Evolutionary conservation across 1,284 basidiomycete genomes (phyloP), one percentile per base, ranked within the genome.

Genomic region (Laetiporus sulphureus): DNA sequence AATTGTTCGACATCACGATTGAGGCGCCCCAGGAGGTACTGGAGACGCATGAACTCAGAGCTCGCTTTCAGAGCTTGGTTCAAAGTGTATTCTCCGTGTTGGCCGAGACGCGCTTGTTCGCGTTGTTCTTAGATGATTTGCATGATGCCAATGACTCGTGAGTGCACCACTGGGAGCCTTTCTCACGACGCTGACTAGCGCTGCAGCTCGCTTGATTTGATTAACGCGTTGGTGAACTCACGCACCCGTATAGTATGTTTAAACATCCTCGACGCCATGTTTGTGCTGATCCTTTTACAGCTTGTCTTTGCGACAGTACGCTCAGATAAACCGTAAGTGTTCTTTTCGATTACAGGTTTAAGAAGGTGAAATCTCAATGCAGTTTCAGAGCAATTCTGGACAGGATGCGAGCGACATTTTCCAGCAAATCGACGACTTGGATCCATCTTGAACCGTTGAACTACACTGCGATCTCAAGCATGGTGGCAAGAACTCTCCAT

Each of bases 81-180:
- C 78, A 81, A 57, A 77, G 73, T 51, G 79, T 83, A 25, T 82
- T 84, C 48, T 62, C 71, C 3, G 75, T 82, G 13, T 71, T 84
- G 29, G 73, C 81, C 2, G 79, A 83, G 52, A 82, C 77, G 3
- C 67, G 79, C 23, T 58, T 81, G 24, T 77, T 83, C 49, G 79
- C 79, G 0, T 58, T 85, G 34, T 83, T 83, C 51, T 63, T 84
- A 36, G 82, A 85, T 54, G 81, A 84, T 57, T 57, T 84, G 11
- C 82, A 85, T 49, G 80, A 83, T 53, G 81, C 82, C 6, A 77
- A 83, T 52, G 74, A 78, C 46, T 79, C 79, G 74, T 82, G 46
- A 56, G 68, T 66, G 44, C n/a, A 11, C 30, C 7, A 37, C 18
- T 36, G 31, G 42, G 13, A 24, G 19, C 24, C 27, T 38, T 36